These are phyloP conservation scores for Barnettozyma salicaria DNA, from an alignment of 805 yeast genomes.

Conservation along the genomic window DNA sequence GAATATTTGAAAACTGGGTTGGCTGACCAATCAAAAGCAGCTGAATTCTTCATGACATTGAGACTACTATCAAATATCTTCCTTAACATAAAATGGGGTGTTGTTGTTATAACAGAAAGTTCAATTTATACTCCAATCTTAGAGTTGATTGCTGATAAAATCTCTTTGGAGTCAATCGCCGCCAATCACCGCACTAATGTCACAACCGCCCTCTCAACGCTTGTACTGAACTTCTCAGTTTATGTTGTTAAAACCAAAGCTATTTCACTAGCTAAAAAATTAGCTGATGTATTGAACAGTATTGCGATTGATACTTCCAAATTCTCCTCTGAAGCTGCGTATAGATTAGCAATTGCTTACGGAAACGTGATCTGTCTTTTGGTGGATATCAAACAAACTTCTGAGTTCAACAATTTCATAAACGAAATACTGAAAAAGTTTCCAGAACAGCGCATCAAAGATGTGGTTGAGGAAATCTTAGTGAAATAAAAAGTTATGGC, in stretches of 20 bases:
- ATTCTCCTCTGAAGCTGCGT: conserved; percentile 57
- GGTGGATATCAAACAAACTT: conserved; percentile 19
- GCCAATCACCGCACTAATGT: conserved; percentile 23
- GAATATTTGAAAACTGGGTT: conserved; percentile 39
- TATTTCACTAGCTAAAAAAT: conserved; percentile 25
- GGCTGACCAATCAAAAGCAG: conserved; percentile 23
- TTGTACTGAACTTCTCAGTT: conserved; percentile 44
- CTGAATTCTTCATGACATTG: conserved; percentile 44
- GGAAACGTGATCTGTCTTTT: conserved; percentile 49
- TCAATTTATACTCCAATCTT: conserved; percentile 35
- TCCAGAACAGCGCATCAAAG: conserved; percentile 18
- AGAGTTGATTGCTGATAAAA: conserved; percentile 14
- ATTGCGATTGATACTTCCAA: conserved; percentile 27
- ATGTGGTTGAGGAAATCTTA: conserved; percentile 17
- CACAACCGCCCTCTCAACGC: conserved; percentile 41
- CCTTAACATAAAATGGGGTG: conserved; percentile 41
- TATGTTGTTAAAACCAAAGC: conserved; percentile 29
- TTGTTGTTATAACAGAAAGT: conserved; percentile 36
- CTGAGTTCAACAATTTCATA: conserved; percentile 13
- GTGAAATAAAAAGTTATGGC: too few relatives aligned
- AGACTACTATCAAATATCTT: conserved; percentile 54
- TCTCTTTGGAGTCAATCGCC: conserved; percentile 11
- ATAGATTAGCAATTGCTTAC: conserved; percentile 53
- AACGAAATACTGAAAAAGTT: not conserved
- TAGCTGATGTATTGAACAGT: conserved; percentile 27